These are phyloP conservation scores for Bisporella sp. DNA, from an alignment of 2,329 filamentous ascomycete genomes.

Conservation along the genomic window DNA sequence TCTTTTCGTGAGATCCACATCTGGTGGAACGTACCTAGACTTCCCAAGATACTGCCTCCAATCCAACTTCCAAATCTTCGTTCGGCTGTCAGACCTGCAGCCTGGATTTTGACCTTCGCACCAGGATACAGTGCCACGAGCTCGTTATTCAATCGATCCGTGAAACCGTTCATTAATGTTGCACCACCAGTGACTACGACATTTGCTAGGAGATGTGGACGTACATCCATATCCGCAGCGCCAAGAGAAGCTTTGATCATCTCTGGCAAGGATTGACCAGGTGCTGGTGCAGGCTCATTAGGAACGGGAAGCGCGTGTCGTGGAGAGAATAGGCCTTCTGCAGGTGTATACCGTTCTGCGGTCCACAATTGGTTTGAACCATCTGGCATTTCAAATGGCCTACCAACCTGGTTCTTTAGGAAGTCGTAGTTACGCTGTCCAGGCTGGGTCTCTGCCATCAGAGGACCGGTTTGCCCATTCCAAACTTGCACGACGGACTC, in stretches of 20 bases:
- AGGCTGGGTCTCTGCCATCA: conserved; percentile 39
- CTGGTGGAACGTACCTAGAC: conserved; percentile 95
- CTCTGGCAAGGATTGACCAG: conserved; percentile 74
- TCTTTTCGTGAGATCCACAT: conserved; percentile 99
- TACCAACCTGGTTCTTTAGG: conserved; percentile 64
- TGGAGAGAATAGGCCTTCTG: conserved; percentile 88
- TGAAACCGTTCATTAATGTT: conserved; percentile 84
- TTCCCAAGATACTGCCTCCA: conserved; percentile 90
- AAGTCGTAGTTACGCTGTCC: conserved; percentile 67
- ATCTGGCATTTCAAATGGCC: conserved; percentile 95
- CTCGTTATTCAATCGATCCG: conserved; percentile 82
- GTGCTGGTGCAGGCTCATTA: conserved; percentile 43
- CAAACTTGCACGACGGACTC: conserved; percentile 94
- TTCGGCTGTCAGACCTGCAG: conserved; percentile 80
- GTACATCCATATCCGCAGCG: conserved; percentile 82
- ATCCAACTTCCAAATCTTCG: conserved; percentile 92
- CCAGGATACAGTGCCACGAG: conserved; percentile 76
- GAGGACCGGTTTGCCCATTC: conserved; percentile 64
- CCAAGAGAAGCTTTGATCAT: conserved; percentile 72
- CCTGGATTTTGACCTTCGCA: conserved; percentile 80
- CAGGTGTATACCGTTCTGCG: conserved; percentile 75
- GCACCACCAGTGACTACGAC: conserved; percentile 89
- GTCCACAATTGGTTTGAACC: conserved; percentile 95
- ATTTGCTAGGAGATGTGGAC: conserved; percentile 76
- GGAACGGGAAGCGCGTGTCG: conserved; percentile 56